Percentiles rank a stretch among this genome's conserved stretches.
Evolutionary conservation across 139 green algal genomes (phyloP).

Genomic region (Yamagishiella unicocca): DNA sequence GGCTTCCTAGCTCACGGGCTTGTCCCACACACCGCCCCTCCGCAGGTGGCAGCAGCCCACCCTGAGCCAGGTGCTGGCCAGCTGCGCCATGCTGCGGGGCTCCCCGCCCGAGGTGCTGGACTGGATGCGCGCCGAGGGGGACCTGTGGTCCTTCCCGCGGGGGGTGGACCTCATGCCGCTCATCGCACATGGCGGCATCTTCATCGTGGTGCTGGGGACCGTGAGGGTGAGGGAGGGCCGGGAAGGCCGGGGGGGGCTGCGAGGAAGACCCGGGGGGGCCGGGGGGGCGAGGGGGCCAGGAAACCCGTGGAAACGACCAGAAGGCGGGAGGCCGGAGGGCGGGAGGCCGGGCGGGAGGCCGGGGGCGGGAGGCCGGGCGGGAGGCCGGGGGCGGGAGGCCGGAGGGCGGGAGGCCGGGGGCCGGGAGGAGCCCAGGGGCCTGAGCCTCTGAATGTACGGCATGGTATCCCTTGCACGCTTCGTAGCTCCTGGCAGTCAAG

Average conservation of each 20-base stretch:
- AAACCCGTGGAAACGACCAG: too few species aligned
- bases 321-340: too few species aligned
- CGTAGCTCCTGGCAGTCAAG: too few species aligned
- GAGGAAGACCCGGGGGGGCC: not conserved
- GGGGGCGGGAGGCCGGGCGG: conserved; percentile 16
- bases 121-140: conserved; percentile 35
- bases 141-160: conserved; percentile 33
- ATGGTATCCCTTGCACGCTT: not conserved
- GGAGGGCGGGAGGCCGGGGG: too few species aligned
- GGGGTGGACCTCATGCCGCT: conserved; percentile 38
- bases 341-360: conserved; percentile 48
- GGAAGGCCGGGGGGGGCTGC: not conserved
- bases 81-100: conserved; percentile 26
- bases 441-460: not conserved
- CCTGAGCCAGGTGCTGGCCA: conserved; percentile 29
- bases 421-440: not conserved
- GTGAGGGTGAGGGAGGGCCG: conserved; percentile 32
- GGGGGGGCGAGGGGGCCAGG: too few species aligned
- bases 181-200: conserved; percentile 26
- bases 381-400: not conserved
- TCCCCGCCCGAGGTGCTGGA: not conserved
- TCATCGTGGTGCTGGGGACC: conserved; percentile 60
- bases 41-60: conserved; percentile 32
- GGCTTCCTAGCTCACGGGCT: not conserved
- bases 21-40: not conserved